Conservation (phyloP, 2,329 filamentous ascomycete species). For the Colletotrichum sp. region DNA sequence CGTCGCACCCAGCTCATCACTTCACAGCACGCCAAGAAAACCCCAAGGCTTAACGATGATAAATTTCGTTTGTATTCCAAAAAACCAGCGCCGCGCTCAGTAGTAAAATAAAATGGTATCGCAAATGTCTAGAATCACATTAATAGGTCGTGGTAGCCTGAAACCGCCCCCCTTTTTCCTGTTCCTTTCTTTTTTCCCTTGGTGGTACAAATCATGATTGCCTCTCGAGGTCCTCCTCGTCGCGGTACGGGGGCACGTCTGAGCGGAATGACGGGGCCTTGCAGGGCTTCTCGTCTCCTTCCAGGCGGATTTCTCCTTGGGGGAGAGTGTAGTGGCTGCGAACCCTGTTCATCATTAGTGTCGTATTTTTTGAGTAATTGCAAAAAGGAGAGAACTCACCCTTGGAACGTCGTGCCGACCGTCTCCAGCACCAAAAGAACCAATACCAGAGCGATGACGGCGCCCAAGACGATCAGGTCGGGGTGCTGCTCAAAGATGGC, state of each 20-base stretch:
- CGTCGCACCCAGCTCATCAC: neutral
- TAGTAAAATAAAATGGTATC: conserved; percentile 14
- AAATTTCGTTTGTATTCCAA: neutral
- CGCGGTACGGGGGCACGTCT: neutral
- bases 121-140: conserved; percentile 4
- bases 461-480: conserved; percentile 17
- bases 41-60: neutral
- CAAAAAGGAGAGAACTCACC: neutral
- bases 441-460: conserved; percentile 7
- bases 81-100: conserved; percentile 12
- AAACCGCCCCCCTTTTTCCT: neutral
- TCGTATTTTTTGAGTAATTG: too few relatives aligned
- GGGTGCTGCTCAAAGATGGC: conserved; percentile 15
- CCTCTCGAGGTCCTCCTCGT: neutral
- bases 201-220: neutral
- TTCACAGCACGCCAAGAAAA: neutral
- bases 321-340: conserved; percentile 7
- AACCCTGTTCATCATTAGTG: neutral
- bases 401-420: conserved; percentile 14
- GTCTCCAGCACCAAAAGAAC: conserved; percentile 13
- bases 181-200: neutral
- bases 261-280: conserved; percentile 8
- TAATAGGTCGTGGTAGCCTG: neutral
- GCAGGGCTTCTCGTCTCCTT: conserved; percentile 5
- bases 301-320: conserved; percentile 2